A percentile compares a stretch with the other conserved stretches of the same genome.
Evolutionary conservation across 495 filamentous ascomycete species (phyloP).

Genomic region (Xanthoparmelia taractica): DNA sequence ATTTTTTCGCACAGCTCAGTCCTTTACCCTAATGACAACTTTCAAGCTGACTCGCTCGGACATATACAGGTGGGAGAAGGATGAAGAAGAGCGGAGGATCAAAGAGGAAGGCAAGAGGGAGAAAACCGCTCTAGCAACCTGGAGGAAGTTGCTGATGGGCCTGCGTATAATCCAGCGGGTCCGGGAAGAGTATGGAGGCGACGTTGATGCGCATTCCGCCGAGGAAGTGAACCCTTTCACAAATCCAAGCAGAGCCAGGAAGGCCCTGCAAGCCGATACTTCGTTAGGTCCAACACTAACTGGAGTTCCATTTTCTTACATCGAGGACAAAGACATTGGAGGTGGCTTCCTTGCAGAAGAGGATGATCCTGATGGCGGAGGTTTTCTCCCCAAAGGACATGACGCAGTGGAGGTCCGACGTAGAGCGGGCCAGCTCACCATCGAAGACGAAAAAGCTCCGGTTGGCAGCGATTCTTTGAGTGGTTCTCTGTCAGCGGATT

Average conservation of each 20-base stretch:
- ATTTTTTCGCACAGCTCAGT: background rate
- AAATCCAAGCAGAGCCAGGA: constrained; percentile 26
- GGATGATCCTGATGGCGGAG: constrained; percentile 22
- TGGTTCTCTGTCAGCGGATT: background rate
- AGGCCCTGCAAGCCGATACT: constrained; percentile 10
- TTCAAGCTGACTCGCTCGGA: background rate
- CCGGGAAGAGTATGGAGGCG: constrained; percentile 63
- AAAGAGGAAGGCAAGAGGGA: constrained; percentile 79
- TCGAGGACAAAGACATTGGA: constrained; percentile 37
- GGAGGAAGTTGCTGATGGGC: constrained; percentile 82
- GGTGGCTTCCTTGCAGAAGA: constrained; percentile 52
- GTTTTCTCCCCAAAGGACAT: constrained; percentile 20
- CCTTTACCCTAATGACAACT: background rate
- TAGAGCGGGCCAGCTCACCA: constrained; percentile 1
- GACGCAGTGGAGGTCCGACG: constrained; percentile 14
- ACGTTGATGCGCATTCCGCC: constrained; percentile 31
- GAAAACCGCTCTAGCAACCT: constrained; percentile 63
- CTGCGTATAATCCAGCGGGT: constrained; percentile 75
- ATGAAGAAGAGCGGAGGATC: constrained; percentile 67
- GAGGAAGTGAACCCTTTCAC: constrained; percentile 43
- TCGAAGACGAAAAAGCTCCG: constrained; percentile 6
- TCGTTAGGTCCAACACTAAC: constrained; percentile 12
- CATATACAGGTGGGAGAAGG: constrained; percentile 53
- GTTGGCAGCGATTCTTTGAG: background rate
- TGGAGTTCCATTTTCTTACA: constrained; percentile 8